A percentile compares a stretch with the other conserved stretches of the same genome.
Evolutionary conservation across 768 basidiomycete genomes (phyloP).

Genomic region (Rhodotorula kratochvilovae): DNA sequence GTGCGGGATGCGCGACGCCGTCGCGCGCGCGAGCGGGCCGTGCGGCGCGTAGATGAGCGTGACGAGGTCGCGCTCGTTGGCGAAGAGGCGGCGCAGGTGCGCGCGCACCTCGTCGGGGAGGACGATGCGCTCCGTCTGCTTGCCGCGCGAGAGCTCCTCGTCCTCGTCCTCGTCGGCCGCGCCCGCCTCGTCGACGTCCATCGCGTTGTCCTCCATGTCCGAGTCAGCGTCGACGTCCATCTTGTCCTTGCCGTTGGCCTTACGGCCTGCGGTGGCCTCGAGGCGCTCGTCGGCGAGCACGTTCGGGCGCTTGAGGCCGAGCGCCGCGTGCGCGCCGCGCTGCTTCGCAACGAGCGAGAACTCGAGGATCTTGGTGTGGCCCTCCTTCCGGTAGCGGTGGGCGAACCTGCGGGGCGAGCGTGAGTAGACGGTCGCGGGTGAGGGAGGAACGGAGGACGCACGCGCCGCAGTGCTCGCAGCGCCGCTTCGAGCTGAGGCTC

Average conservation of each 20-base stretch:
- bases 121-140: constrained; percentile 68
- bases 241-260: constrained; percentile 34
- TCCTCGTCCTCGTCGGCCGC: constrained; percentile 51
- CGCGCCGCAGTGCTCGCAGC: constrained; percentile 75
- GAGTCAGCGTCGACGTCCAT: constrained; percentile 44
- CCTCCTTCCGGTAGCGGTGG: constrained; percentile 90
- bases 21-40: constrained; percentile 55
- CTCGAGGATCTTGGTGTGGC: constrained; percentile 88
- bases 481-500: constrained; percentile 58
- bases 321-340: constrained; percentile 58
- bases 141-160: constrained; percentile 63
- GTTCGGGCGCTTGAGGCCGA: constrained; percentile 65
- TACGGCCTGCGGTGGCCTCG: background rate
- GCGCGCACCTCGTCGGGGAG: constrained; percentile 88
- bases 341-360: constrained; percentile 79
- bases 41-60: constrained; percentile 87
- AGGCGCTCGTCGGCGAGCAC: constrained; percentile 54
- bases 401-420: constrained; percentile 53
- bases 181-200: constrained; percentile 53
- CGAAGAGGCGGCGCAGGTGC: constrained; percentile 82
- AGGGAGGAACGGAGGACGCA: constrained; percentile 53
- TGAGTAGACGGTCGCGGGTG: background rate
- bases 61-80: constrained; percentile 74
- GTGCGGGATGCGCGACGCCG: constrained; percentile 10
- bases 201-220: constrained; percentile 52